These are phyloP conservation scores for Podospora bellae-mahoneyi DNA, from an alignment of 495 filamentous ascomycete species.

Conservation along the genomic window DNA sequence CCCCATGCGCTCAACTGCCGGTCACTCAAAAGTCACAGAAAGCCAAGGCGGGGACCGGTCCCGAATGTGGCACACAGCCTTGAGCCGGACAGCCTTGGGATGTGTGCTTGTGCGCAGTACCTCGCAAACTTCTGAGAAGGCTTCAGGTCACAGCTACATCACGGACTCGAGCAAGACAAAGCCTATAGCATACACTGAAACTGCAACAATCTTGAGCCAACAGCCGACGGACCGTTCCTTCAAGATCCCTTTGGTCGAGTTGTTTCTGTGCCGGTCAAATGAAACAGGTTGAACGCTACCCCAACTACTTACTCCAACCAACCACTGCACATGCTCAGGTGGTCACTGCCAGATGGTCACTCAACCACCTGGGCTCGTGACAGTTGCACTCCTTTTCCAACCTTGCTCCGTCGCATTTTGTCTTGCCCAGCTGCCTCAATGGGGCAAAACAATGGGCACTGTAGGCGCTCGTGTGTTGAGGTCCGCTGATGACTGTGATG, in stretches of 20 bases:
- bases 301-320: neutral
- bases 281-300: slow-evolving; percentile 11
- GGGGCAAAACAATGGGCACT: slow-evolving; percentile 12
- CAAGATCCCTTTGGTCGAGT: neutral
- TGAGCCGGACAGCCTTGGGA: neutral
- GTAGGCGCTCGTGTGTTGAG: slow-evolving; percentile 1
- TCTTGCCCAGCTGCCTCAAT: slow-evolving; percentile 12
- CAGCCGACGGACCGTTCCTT: neutral
- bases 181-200: neutral
- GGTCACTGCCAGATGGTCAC: slow-evolving; percentile 13
- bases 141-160: slow-evolving; percentile 2
- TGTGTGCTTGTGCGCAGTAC: slow-evolving; percentile 1
- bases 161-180: neutral
- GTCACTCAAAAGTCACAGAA: slow-evolving; percentile 8
- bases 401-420: slow-evolving; percentile 15
- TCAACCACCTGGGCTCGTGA: slow-evolving; percentile 21
- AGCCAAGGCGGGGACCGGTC: slow-evolving; percentile 2
- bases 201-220: neutral
- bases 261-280: slow-evolving; percentile 7
- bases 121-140: neutral
- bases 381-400: slow-evolving; percentile 11
- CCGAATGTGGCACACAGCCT: slow-evolving; percentile 5
- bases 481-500: slow-evolving; percentile 26
- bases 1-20: slow-evolving; percentile 5
- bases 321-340: slow-evolving; percentile 27